phyloP scores from a whole-genome alignment of 352 stramenopile species.

The Phytopythium chamaehyphon region DNA sequence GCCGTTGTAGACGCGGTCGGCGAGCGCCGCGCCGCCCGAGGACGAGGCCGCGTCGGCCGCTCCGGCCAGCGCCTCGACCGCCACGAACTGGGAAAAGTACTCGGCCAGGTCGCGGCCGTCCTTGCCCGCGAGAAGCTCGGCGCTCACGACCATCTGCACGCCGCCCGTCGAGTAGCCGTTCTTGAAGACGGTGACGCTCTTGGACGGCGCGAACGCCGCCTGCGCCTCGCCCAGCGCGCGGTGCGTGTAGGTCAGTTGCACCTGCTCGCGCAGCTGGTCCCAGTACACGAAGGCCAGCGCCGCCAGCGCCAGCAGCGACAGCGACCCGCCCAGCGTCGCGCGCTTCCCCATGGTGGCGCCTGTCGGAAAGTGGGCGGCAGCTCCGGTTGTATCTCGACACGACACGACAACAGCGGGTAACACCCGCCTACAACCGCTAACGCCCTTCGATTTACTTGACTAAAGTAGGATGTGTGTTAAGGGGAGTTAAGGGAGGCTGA shows the following conservation, averaged over 20 bases:
- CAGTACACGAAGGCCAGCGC: constrained; percentile 47
- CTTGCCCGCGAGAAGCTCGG: constrained; percentile 49
- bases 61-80: constrained; percentile 42
- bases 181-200: constrained; percentile 73
- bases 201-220: constrained; percentile 24
- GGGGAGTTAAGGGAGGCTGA: neutral
- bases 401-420: neutral
- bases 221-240: constrained; percentile 39
- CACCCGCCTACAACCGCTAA: neutral
- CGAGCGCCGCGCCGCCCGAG: constrained; percentile 22
- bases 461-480: neutral
- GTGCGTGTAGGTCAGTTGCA: constrained; percentile 62
- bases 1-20: constrained; percentile 73
- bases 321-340: constrained; percentile 31
- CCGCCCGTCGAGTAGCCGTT: constrained; percentile 78
- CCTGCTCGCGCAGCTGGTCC: constrained; percentile 49
- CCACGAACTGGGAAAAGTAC: constrained; percentile 81
- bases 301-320: constrained; percentile 33
- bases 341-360: constrained; percentile 42
- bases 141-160: constrained; percentile 65
- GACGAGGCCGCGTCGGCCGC: constrained; percentile 12
- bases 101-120: constrained; percentile 51
- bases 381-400: neutral
- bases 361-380: neutral
- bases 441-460: neutral